A percentile compares a stretch with the other conserved stretches of the same genome.
These are phyloP conservation scores for Nicotiana noctiflora DNA, from an alignment of 257 asterid species.

Conservation along the genomic window DNA sequence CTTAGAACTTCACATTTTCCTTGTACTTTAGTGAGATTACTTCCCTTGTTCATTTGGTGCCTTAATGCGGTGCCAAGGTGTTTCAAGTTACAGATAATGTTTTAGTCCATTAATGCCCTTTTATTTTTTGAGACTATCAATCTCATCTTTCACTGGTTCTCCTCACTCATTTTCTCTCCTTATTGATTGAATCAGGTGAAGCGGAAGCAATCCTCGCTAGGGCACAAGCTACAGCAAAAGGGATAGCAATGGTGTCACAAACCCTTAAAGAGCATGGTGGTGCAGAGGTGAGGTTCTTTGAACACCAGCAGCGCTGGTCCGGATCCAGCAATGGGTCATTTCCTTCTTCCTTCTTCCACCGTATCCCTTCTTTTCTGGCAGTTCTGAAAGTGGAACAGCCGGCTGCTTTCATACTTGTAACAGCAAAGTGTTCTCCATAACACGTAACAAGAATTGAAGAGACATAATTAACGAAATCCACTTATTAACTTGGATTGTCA, in stretches of 20 bases:
- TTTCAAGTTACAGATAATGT: background rate
- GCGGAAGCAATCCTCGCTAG: slow-evolving; percentile 87
- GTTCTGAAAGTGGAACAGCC: background rate
- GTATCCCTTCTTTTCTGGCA: background rate
- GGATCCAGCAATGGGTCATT: background rate
- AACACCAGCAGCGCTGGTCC: background rate
- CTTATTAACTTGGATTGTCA: background rate
- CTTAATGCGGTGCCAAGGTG: background rate
- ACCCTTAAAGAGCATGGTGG: slow-evolving; percentile 61
- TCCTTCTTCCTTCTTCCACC: background rate
- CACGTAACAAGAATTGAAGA: background rate
- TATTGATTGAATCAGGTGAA: slow-evolving; percentile 51
- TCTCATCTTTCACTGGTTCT: background rate
- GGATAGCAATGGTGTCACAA: slow-evolving; percentile 61
- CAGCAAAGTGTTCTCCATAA: background rate
- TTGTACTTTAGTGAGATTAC: background rate
- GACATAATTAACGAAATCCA: background rate
- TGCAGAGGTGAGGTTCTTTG: slow-evolving; percentile 52
- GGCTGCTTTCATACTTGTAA: background rate
- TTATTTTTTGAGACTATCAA: background rate
- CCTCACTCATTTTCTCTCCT: background rate
- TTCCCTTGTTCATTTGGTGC: background rate
- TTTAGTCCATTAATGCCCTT: background rate
- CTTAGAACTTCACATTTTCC: background rate
- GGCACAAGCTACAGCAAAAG: slow-evolving; percentile 81